Evolutionary conservation across 2,329 filamentous ascomycete species (phyloP), one percentile per base, ranked within the genome.

Genomic region (Alternaria gansuensis): DNA sequence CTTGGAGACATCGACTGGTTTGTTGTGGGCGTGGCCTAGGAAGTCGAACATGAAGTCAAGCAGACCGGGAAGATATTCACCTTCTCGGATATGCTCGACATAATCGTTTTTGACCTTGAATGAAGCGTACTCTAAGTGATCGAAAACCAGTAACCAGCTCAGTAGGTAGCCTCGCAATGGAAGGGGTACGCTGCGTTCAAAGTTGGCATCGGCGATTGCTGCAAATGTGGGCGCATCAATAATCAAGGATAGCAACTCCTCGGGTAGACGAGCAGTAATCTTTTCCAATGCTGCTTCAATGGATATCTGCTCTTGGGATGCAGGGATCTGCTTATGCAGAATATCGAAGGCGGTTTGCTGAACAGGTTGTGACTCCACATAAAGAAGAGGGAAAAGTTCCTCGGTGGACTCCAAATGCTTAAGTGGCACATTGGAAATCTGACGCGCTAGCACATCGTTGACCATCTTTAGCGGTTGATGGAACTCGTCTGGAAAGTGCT

Each of bases 141-240:
- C 92, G 72, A 96, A 98, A 0, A 97, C 84, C 1, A 98, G 82
- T 63, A 91, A 87, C 95, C 95, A 99, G 10, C 92, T 90, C 28
- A 97, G 82, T 3, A 99, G 83, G 71, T 97, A 99, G 9, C 89
- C 87, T 51, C 92, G 87, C 46, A 97, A 82, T 0, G 85, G 73
- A 0, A 87, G 80, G 10, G 92, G 92, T 68, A 93, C 90, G 33
- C 74, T 80, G 14, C 85, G 82, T 5, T 88, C 83, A 23, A 93
- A 87, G 34, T 84, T 81, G 8, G 89, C 85, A 45, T 90, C 87
- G 0, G 85, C 82, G 44, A 92, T 85, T 11, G 83, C 82, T n/a
- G 90, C 85, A 3, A 91, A 81, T 0, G 88, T 88, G 0, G 94
- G 91, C 0, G 90, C 84, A 62, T 96, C 90, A 0, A 96, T 83